Evolutionary conservation across 352 stramenopile species (phyloP).

Genomic region (Saprolegnia diclina): DNA sequence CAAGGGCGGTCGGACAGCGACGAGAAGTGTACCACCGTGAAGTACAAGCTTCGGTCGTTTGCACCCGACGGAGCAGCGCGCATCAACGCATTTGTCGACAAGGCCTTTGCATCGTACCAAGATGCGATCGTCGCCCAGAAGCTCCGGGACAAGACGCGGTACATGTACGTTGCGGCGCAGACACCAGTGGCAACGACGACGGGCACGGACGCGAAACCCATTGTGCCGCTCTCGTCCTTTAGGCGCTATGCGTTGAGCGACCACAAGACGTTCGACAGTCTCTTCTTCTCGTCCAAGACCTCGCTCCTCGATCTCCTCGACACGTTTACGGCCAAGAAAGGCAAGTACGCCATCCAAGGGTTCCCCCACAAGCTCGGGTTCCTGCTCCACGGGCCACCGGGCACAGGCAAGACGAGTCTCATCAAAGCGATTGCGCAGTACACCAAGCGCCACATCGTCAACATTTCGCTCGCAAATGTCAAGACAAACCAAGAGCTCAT

Average conservation of each 20-base stretch:
- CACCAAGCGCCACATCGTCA: conserved; percentile 70
- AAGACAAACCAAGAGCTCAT: conserved; percentile 77
- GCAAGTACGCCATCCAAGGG: conserved; percentile 82
- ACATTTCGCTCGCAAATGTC: conserved; percentile 67
- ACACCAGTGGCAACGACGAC: conserved; percentile 27
- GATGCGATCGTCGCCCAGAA: conserved; percentile 33
- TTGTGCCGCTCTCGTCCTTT: conserved; percentile 30
- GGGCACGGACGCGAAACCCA: conserved; percentile 20
- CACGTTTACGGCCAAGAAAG: conserved; percentile 57
- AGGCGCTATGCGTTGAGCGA: conserved; percentile 79
- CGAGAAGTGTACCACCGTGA: conserved; percentile 18
- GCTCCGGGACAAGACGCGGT: conserved; percentile 37
- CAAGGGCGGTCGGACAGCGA: too few species aligned
- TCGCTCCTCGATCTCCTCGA: conserved; percentile 61
- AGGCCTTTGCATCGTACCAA: conserved; percentile 30
- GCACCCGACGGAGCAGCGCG: conserved; percentile 32
- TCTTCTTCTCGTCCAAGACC: conserved; percentile 85
- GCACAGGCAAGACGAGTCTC: conserved; percentile 87
- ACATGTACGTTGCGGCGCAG: conserved; percentile 40
- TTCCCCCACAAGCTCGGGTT: conserved; percentile 87
- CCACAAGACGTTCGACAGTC: conserved; percentile 82
- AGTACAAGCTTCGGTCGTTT: conserved; percentile 19
- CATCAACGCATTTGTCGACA: conserved; percentile 39
- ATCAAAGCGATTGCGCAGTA: conserved; percentile 84
- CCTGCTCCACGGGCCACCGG: conserved; percentile 81